phyloP scores from a whole-genome alignment of 225 moss, liverwort and hornwort genomes.

The Ulota crispa region DNA sequence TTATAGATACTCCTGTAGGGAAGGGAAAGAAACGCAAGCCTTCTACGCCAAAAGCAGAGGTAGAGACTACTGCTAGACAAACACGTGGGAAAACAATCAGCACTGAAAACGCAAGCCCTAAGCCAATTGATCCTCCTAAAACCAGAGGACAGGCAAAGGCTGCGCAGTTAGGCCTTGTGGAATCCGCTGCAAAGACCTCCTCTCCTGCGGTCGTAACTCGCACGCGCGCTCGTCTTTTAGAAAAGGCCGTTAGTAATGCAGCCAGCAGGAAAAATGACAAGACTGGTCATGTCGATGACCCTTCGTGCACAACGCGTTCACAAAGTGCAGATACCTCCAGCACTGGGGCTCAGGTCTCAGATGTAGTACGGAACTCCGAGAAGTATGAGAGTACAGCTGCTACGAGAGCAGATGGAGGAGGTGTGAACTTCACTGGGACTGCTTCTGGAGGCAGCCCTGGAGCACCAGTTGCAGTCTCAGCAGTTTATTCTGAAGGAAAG shows the following conservation, averaged over 20 bases:
- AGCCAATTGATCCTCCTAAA: conserved; percentile 52
- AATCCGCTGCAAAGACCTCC: conserved; percentile 30
- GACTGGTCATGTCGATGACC: conserved; percentile 24
- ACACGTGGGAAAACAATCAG: conserved; percentile 50
- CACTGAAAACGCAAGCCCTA: conserved; percentile 32
- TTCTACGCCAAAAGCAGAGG: conserved; percentile 20
- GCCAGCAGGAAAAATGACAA: conserved; percentile 37
- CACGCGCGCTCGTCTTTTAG: conserved; percentile 51
- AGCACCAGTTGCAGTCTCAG: conserved; percentile 13
- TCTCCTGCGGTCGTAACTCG: conserved; percentile 52
- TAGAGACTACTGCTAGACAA: conserved; percentile 46
- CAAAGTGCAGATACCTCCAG: conserved; percentile 45
- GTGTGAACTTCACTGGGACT: conserved; percentile 17
- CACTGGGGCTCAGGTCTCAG: conserved; percentile 39
- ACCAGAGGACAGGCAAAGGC: conserved; percentile 66
- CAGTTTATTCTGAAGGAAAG: conserved; percentile 26
- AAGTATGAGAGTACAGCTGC: conserved; percentile 37
- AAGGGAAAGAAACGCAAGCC: conserved; percentile 61
- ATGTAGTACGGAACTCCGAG: conserved; percentile 35
- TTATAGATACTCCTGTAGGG: conserved; percentile 34
- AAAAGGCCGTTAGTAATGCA: conserved; percentile 38
- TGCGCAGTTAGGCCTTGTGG: conserved; percentile 49
- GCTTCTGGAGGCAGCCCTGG: conserved; percentile 27
- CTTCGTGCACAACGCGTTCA: conserved; percentile 25
- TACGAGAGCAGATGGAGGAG: conserved; percentile 28